Conservation (phyloP, 805 yeast species). For the Candida tibetensis region DNA sequence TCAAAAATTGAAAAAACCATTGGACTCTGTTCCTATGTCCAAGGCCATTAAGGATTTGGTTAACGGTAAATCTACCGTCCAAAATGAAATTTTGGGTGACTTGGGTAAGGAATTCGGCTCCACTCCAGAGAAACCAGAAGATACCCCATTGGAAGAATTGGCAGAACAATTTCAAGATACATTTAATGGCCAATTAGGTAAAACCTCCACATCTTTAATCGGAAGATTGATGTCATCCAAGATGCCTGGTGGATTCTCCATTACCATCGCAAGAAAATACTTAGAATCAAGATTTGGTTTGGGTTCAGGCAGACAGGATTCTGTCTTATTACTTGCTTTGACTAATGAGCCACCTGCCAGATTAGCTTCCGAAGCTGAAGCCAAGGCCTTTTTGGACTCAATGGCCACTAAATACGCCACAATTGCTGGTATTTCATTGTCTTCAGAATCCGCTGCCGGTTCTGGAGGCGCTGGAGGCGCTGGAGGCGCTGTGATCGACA, state of each 20-base stretch:
- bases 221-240: slow-evolving; percentile 92
- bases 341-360: slow-evolving; percentile 90
- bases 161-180: slow-evolving; percentile 94
- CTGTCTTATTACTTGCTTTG: slow-evolving; percentile 77
- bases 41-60: slow-evolving; percentile 97
- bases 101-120: slow-evolving; percentile 97
- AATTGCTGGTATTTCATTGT: slow-evolving; percentile 70
- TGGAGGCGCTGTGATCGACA: slow-evolving; percentile 87
- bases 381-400: slow-evolving; percentile 82
- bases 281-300: slow-evolving; percentile 91
- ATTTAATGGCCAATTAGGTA: slow-evolving; percentile 86
- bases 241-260: slow-evolving; percentile 99
- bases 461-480: slow-evolving; percentile 55
- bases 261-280: slow-evolving; percentile 88
- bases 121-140: slow-evolving; percentile 99
- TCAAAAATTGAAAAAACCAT: slow-evolving; percentile 88
- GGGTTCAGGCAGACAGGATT: slow-evolving; percentile 91
- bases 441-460: slow-evolving; percentile 60
- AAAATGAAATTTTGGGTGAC: slow-evolving; percentile 97
- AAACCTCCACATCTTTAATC: slow-evolving; percentile 83
- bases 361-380: slow-evolving; percentile 82
- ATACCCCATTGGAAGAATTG: slow-evolving; percentile 91
- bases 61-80: slow-evolving; percentile 98
- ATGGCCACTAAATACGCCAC: slow-evolving; percentile 84
- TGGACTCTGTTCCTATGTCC: slow-evolving; percentile 80